A percentile compares a stretch with the other conserved stretches of the same genome.
These are phyloP conservation scores for Colletotrichum tanaceti DNA, from an alignment of 2,329 filamentous ascomycete species.

Conservation along the genomic window DNA sequence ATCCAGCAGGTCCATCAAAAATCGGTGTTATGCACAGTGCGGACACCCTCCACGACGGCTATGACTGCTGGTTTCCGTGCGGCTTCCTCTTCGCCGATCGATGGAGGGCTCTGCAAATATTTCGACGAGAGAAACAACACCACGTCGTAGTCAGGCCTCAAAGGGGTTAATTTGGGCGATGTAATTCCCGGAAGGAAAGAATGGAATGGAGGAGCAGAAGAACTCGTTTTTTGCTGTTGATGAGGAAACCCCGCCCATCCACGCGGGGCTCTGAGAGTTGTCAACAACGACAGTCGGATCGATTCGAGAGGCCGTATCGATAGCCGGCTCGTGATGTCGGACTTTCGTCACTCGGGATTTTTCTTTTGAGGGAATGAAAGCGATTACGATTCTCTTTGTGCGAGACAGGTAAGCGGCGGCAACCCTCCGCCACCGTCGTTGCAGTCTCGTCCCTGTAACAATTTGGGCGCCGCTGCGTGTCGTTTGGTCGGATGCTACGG, in stretches of 20 bases:
- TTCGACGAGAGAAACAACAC: not conserved
- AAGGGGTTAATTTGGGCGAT: not conserved
- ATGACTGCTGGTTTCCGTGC: too few species aligned
- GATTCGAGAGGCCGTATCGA: too few species aligned
- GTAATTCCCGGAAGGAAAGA: not conserved
- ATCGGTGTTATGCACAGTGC: constrained; percentile 24
- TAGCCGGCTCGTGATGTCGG: too few species aligned
- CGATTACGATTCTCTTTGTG: too few species aligned
- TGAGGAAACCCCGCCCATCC: not conserved
- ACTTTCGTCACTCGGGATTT: too few species aligned
- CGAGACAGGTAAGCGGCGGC: too few species aligned
- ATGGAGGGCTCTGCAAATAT: not conserved
- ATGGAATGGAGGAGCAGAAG: not conserved
- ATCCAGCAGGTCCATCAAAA: constrained; percentile 12
- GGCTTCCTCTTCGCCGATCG: not conserved
- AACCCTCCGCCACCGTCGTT: too few species aligned
- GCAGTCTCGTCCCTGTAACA: not conserved
- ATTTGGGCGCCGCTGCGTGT: constrained; percentile 25
- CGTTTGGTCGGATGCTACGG: constrained; percentile 22
- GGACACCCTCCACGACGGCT: not conserved
- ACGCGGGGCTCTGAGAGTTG: not conserved
- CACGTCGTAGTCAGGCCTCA: not conserved
- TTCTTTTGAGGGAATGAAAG: too few species aligned
- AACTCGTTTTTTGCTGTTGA: not conserved
- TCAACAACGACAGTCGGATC: too few species aligned